Percentiles rank a stretch among this genome's conserved stretches.
These are phyloP conservation scores for Grosmannia clavigera DNA, from an alignment of 2,329 filamentous ascomycete species.

Conservation along the genomic window DNA sequence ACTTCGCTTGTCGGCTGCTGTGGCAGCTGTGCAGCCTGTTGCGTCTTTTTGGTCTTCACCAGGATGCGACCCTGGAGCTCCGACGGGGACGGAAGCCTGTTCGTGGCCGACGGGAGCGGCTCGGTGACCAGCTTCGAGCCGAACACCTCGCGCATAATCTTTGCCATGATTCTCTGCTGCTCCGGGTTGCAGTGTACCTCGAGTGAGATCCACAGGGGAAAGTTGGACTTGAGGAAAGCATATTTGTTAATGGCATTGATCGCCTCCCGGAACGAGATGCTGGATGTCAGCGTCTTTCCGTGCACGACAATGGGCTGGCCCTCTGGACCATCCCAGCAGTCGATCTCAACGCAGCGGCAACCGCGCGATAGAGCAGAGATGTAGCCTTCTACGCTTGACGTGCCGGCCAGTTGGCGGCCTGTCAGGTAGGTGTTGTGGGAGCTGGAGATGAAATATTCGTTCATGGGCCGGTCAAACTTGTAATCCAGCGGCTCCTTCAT, in stretches of 20 bases:
- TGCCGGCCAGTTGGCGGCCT: conserved; percentile 77
- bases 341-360: conserved; percentile 91
- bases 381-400: conserved; percentile 91
- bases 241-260: conserved; percentile 91
- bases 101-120: conserved; percentile 55
- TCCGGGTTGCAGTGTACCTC: conserved; percentile 82
- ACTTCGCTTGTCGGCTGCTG: conserved; percentile 9
- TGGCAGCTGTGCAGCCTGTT: conserved; percentile 21
- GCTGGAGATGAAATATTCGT: conserved; percentile 96
- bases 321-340: conserved; percentile 92
- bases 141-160: conserved; percentile 77
- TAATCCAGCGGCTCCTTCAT: conserved; percentile 47
- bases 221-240: conserved; percentile 76
- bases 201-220: conserved; percentile 85
- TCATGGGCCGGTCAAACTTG: conserved; percentile 68
- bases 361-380: conserved; percentile 78
- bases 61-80: conserved; percentile 74
- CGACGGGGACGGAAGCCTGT: conserved; percentile 70
- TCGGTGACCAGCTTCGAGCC: conserved; percentile 66
- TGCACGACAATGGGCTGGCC: conserved; percentile 84
- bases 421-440: conserved; percentile 97
- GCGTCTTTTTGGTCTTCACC: conserved; percentile 85
- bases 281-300: conserved; percentile 76
- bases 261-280: conserved; percentile 81
- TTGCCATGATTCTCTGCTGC: conserved; percentile 80